Percentiles rank a stretch among this genome's conserved stretches.
Evolutionary conservation across 176 grass and related monocot species (phyloP).

Genomic region (Rhynchospora breviuscula): DNA sequence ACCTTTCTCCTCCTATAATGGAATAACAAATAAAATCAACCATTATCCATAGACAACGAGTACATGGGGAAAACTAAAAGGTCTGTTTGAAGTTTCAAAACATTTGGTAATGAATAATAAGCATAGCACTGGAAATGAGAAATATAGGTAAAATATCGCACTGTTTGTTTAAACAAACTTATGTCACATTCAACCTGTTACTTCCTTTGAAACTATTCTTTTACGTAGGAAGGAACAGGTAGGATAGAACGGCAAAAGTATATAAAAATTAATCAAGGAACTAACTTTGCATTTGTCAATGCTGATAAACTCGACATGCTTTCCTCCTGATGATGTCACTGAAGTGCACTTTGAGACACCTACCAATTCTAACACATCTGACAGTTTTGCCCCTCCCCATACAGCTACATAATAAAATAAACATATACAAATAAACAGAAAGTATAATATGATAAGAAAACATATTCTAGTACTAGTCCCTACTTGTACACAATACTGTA

Average conservation of each 20-base stretch:
- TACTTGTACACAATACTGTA: slow-evolving; percentile 14
- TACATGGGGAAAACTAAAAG: slow-evolving; percentile 8
- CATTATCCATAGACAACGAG: background rate
- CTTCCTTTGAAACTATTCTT: background rate
- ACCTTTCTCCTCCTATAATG: slow-evolving; percentile 85
- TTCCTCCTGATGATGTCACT: slow-evolving; percentile 71
- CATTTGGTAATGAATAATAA: background rate
- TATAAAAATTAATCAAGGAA: background rate
- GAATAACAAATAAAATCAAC: slow-evolving; percentile 11
- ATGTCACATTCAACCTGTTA: background rate
- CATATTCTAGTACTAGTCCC: slow-evolving; percentile 1
- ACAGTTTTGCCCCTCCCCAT: slow-evolving; percentile 87
- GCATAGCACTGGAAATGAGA: background rate
- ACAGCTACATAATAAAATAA: slow-evolving; percentile 44
- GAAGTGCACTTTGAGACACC: slow-evolving; percentile 57
- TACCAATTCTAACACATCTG: slow-evolving; percentile 70
- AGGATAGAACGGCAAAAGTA: background rate
- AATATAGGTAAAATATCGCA: background rate
- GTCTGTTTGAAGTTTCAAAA: background rate
- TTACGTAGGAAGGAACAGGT: background rate
- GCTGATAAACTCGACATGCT: slow-evolving; percentile 79
- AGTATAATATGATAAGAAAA: background rate
- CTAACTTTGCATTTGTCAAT: slow-evolving; percentile 86
- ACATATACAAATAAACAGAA: slow-evolving; percentile 1
- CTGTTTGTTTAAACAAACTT: background rate